Evolutionary conservation across 441 rosid genomes (phyloP).

Genomic region (Croton laevigatus): DNA sequence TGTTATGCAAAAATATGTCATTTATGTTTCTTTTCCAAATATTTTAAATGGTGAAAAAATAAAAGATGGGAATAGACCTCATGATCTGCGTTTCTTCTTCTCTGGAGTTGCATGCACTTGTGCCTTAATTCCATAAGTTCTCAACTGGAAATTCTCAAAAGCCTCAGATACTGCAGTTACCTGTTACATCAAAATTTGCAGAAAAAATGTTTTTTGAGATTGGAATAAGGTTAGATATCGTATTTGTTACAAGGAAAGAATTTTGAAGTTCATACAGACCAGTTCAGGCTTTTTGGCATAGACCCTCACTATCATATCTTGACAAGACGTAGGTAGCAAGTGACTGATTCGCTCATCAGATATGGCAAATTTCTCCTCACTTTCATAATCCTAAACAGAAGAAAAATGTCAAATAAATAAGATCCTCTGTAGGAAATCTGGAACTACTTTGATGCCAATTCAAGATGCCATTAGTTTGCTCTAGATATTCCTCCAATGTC

Average conservation of each 20-base stretch:
- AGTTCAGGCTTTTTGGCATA: slow-evolving; percentile 79
- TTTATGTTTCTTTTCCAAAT: not conserved
- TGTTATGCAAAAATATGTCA: no score
- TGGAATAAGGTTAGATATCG: not conserved
- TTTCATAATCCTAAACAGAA: slow-evolving; percentile 70
- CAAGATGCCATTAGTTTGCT: not conserved
- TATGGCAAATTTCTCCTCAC: slow-evolving; percentile 67
- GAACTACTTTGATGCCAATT: not conserved
- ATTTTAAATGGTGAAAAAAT: not conserved
- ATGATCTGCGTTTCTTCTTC: slow-evolving; percentile 66
- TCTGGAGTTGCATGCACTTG: slow-evolving; percentile 89
- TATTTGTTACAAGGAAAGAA: not conserved
- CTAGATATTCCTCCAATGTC: not conserved
- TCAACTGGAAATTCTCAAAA: slow-evolving; percentile 89
- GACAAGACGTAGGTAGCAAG: slow-evolving; percentile 72
- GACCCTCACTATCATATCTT: slow-evolving; percentile 93
- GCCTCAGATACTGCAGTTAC: slow-evolving; percentile 79
- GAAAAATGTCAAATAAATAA: not conserved
- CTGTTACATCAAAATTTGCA: slow-evolving; percentile 35
- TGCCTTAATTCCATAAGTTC: slow-evolving; percentile 72
- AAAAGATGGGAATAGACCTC: slow-evolving; percentile 9
- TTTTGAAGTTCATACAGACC: slow-evolving; percentile 40
- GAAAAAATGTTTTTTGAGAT: not conserved
- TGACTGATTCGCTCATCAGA: slow-evolving; percentile 76
- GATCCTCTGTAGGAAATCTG: not conserved